Evolutionary conservation across 352 stramenopile species (phyloP), one percentile per base, ranked within the genome.

Genomic region (Thraustochytrium striatum): DNA sequence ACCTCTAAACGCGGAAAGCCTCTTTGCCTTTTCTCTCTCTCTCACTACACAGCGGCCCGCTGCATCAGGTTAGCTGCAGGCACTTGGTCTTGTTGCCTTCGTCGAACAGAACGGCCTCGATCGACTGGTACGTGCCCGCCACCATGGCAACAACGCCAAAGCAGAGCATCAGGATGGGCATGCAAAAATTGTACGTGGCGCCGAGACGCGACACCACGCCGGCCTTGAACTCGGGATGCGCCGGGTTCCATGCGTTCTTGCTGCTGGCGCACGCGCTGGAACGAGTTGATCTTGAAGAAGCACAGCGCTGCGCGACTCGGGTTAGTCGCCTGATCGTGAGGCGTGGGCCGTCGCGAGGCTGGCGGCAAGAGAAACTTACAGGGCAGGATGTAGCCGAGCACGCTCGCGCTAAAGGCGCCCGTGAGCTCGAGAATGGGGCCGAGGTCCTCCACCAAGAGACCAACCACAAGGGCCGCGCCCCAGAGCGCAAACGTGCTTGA

Each of bases 351-450:
- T n/a, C n/a, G n/a, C 16, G 47, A 55, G 47, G 25, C 25, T 25
- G 47, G 25, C 47, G 47, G 47, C 16, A 55, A 55, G 16, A 55
- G 47, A 16, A 16, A 55, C 47, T 55, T 55, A 55, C 47, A 8
- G 0, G 72, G 72, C 7, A 81, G 3, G 33, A 81, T 79, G 50
- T 55, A 81, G 25, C 33, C 72, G 13, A 81, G 32, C 30, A 78
- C 50, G 25, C 38, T 62, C 3, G 58, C 72, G 41, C 38, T 53
- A 0, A 81, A 28, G 16, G 59, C 72, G 33, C 72, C 72, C 0
- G 61, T 78, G 21, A 81, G 47, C 57, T 81, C 72, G 52, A 81
- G 19, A 13, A 81, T 61, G 43, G 81, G 35, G n/a, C 72, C 72
- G n/a, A 81, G 43, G 36, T 81, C 72, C 33, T 30, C 50, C 2